Conservation (phyloP, 148 eudicot species). For the Limonium bicolor region DNA sequence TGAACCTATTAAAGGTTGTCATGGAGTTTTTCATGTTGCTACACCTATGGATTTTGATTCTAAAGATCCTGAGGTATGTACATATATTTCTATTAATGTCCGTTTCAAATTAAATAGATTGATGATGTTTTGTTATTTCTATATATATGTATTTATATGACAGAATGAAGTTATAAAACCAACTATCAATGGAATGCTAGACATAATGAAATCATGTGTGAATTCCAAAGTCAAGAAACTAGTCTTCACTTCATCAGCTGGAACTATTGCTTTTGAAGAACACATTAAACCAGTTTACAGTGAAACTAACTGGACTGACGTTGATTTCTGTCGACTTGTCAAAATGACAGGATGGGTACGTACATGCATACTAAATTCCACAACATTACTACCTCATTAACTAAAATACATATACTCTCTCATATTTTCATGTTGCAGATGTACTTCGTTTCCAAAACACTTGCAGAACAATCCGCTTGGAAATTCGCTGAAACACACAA, state of each 20-base stretch:
- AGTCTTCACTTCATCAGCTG: constrained; percentile 81
- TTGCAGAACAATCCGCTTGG: constrained; percentile 79
- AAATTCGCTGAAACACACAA: constrained; percentile 63
- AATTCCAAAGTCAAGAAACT: constrained; percentile 59
- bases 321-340: constrained; percentile 39
- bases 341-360: constrained; percentile 96
- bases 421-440: constrained; percentile 27
- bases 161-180: constrained; percentile 94
- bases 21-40: constrained; percentile 65
- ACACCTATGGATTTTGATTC: constrained; percentile 60
- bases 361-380: too few relatives aligned
- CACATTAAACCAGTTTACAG: constrained; percentile 33
- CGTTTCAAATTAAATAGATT: too few relatives aligned
- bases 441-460: constrained; percentile 76
- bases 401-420: neutral
- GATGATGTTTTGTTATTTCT: too few relatives aligned
- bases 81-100: too few relatives aligned
- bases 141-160: neutral
- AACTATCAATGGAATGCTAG: constrained; percentile 47
- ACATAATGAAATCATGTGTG: constrained; percentile 65
- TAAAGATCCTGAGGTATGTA: constrained; percentile 58
- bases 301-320: constrained; percentile 65
- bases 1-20: constrained; percentile 47
- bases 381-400: neutral
- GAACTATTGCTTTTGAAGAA: constrained; percentile 53